Evolutionary conservation across 495 filamentous ascomycete species (phyloP), one percentile per base, ranked within the genome.

Genomic region (Penicillium malachiteum): DNA sequence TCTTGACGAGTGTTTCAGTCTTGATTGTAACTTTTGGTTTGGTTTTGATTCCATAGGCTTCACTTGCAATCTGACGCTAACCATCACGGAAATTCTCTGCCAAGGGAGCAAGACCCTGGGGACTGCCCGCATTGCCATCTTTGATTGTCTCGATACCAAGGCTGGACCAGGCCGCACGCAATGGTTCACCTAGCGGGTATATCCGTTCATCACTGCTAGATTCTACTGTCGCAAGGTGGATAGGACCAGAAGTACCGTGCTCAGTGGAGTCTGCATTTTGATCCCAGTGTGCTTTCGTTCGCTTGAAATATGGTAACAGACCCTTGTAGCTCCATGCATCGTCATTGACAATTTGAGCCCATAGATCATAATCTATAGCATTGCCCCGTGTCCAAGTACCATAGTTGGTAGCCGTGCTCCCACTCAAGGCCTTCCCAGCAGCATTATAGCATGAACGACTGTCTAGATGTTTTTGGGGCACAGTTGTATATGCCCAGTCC

Each of bases 361-460:
- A 78, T 14, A 57, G 57, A 31, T 76, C 70, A 48, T 71, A 76
- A 48, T 79, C 74, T 9, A 35, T 35, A 10, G 51, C 55, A 47
- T 65, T 48, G 6, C 73, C 74, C 4, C 74, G 67, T n/a, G 67
- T 50, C 73, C 71, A 78, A 3, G 42, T 48, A 1, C 41, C 52
- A 44, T 59, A 47, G 57, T 72, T 66, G 18, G 68, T 56, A 3
- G 40, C 13, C 47, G 59, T 54, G 7, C 59, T 52, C 5, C 76
- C 74, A 3, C 62, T 58, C 10, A 79, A 64, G 14, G 55, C 69
- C 42, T 77, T 74, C 9, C 71, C 73, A 3, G 70, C 60, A 11
- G 45, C 52, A 12, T 63, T 52, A 17, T 40, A 45, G 41, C 64
- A 54, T 7, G 35, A 34, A 13, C 70, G 62, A 30, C 64, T 44